Evolutionary conservation across 2,329 filamentous ascomycete genomes (phyloP).

Genomic region (Microdochium trichocladiopsis): DNA sequence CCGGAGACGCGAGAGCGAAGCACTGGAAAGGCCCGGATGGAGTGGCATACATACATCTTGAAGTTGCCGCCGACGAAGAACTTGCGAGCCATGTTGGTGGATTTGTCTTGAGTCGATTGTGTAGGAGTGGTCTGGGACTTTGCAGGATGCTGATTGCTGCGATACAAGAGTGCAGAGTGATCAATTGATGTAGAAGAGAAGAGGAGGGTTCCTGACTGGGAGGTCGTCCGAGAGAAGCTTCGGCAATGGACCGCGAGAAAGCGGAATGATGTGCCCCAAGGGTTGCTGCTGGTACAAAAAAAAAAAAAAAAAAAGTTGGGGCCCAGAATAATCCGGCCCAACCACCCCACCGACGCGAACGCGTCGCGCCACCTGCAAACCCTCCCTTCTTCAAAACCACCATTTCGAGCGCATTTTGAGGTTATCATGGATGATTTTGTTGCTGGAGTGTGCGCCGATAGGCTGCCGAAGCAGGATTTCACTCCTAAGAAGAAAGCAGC

Average conservation of each 20-base stretch:
- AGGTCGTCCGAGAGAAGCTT: background rate
- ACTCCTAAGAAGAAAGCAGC: too few species aligned
- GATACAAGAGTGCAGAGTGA: background rate
- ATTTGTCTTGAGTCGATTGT: slow-evolving; percentile 13
- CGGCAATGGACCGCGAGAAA: background rate
- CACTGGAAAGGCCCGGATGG: slow-evolving; percentile 10
- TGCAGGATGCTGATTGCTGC: background rate
- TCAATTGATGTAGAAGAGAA: background rate
- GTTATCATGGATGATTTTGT: too few species aligned
- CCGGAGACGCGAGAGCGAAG: too few species aligned
- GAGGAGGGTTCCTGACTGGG: background rate
- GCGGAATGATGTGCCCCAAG: background rate
- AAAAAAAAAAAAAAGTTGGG: too few species aligned
- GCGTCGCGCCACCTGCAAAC: too few species aligned
- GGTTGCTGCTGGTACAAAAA: too few species aligned
- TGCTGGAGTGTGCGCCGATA: too few species aligned
- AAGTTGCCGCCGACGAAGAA: slow-evolving; percentile 99
- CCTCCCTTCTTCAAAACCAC: too few species aligned
- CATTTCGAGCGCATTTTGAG: too few species aligned
- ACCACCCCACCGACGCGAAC: too few species aligned
- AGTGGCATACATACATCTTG: slow-evolving; percentile 68
- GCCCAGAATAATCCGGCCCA: too few species aligned
- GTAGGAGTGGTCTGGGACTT: background rate
- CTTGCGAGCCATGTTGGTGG: slow-evolving; percentile 77
- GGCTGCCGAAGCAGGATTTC: too few species aligned